A percentile compares a stretch with the other conserved stretches of the same genome.
These are phyloP conservation scores for Xylaria castorea DNA, from an alignment of 495 filamentous ascomycete species.

Conservation along the genomic window DNA sequence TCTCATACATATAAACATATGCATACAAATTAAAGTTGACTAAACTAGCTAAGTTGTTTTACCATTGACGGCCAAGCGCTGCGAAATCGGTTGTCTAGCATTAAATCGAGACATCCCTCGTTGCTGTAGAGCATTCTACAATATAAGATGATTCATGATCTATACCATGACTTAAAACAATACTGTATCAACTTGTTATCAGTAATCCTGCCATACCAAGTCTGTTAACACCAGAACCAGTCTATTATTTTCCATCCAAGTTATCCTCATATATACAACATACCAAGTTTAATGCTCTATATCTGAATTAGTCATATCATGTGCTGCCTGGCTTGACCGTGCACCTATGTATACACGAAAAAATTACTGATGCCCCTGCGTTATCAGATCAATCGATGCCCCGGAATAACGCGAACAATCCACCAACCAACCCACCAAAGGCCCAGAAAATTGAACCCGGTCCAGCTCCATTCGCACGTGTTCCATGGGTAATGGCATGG, in stretches of 20 bases:
- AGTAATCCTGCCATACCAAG: neutral
- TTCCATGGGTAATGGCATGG: neutral
- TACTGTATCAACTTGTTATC: neutral
- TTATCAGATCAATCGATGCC: constrained; percentile 7
- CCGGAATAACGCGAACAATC: neutral
- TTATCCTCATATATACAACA: neutral
- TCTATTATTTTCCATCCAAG: neutral
- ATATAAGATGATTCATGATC: neutral
- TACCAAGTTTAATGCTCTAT: neutral
- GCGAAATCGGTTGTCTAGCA: neutral
- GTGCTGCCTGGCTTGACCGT: neutral
- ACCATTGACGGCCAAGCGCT: neutral
- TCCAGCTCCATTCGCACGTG: constrained; percentile 11
- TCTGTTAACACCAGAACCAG: neutral
- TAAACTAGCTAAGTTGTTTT: neutral
- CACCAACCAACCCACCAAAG: neutral
- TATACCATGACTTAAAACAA: neutral
- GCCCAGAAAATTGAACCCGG: constrained; percentile 7
- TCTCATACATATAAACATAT: neutral
- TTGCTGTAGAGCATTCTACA: neutral
- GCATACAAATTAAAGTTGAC: neutral
- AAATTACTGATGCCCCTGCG: neutral
- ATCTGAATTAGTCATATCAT: neutral
- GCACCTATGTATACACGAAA: neutral
- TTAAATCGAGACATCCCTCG: neutral